Percentiles rank a stretch among this genome's conserved stretches.
Conservation (phyloP, 2,329 filamentous ascomycete genomes). For the Cryphonectria naterciae region DNA sequence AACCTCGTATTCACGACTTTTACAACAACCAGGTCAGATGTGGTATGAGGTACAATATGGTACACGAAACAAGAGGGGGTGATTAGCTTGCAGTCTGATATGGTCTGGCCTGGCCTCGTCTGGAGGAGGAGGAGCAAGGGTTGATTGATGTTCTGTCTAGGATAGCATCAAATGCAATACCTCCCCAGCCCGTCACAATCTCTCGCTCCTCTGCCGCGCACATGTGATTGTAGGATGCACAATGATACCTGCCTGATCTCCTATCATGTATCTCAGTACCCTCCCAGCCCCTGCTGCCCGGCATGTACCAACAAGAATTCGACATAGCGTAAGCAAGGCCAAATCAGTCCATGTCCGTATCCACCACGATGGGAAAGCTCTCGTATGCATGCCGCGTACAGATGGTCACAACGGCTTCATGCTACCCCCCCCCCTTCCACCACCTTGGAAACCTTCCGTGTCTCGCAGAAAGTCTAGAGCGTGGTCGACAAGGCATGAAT, state of each 20-base stretch:
- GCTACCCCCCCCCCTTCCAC: background rate
- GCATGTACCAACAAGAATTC: background rate
- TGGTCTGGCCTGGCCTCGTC: background rate
- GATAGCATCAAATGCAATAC: background rate
- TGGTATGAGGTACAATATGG: background rate
- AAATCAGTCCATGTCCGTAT: background rate
- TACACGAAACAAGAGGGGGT: background rate
- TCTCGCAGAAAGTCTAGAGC: background rate
- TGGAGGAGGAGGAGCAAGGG: background rate
- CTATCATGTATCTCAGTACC: background rate
- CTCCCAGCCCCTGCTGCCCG: background rate
- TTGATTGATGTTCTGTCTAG: background rate
- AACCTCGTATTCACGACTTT: background rate
- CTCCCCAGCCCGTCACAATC: background rate
- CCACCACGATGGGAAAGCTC: background rate
- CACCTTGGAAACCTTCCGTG: background rate
- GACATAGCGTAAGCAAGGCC: background rate
- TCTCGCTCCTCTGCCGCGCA: background rate
- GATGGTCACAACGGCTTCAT: background rate
- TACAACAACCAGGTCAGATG: background rate
- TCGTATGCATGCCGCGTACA: background rate
- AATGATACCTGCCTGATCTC: background rate
- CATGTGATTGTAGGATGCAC: background rate
- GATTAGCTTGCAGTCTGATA: background rate
- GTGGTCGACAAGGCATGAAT: background rate